Conservation (phyloP, 768 basidiomycete genomes). For the Lanmaoa pseudosensibilis region DNA sequence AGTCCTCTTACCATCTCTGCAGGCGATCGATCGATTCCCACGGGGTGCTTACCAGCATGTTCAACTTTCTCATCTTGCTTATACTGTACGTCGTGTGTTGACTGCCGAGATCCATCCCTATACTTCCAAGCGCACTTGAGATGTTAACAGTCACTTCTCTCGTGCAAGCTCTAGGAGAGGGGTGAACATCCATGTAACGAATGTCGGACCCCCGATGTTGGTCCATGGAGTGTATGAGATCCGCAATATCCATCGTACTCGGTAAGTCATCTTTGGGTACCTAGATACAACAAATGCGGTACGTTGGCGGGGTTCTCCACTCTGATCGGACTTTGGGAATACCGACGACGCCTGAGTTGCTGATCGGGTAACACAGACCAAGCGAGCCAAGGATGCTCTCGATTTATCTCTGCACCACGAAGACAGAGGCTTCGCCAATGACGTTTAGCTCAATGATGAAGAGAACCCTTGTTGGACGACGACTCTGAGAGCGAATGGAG, state of each 20-base stretch:
- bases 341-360: slow-evolving; percentile 39
- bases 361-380: slow-evolving; percentile 36
- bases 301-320: neutral
- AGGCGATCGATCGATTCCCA: slow-evolving; percentile 22
- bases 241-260: slow-evolving; percentile 22
- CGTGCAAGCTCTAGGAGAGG: slow-evolving; percentile 33
- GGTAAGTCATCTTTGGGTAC: slow-evolving; percentile 25
- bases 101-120: slow-evolving; percentile 30
- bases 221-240: slow-evolving; percentile 23
- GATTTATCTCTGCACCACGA: neutral
- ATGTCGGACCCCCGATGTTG: slow-evolving; percentile 36
- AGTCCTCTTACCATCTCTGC: neutral
- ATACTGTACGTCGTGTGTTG: slow-evolving; percentile 34
- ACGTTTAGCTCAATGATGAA: slow-evolving; percentile 32
- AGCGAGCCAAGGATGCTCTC: slow-evolving; percentile 2
- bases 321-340: neutral
- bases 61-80: slow-evolving; percentile 17
- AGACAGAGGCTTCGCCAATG: slow-evolving; percentile 15
- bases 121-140: slow-evolving; percentile 34
- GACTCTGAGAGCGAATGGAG: slow-evolving; percentile 21
- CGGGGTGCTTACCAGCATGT: slow-evolving; percentile 36
- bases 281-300: slow-evolving; percentile 3
- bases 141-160: slow-evolving; percentile 36
- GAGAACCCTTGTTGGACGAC: neutral
- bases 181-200: slow-evolving; percentile 34